These are phyloP conservation scores for Blastomyces silverae DNA, from an alignment of 2,329 filamentous ascomycete species.

Conservation along the genomic window DNA sequence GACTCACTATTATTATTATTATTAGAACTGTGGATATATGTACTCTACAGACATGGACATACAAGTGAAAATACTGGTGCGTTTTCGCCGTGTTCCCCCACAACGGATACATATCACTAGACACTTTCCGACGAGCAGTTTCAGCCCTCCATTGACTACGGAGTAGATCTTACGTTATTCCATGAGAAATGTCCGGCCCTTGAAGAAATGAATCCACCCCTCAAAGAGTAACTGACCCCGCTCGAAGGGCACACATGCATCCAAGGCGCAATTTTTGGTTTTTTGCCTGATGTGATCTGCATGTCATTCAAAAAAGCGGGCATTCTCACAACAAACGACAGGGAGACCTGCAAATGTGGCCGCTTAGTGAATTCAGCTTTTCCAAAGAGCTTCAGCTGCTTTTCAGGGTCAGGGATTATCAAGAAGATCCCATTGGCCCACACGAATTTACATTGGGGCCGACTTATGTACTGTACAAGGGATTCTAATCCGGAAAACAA, in stretches of 20 bases:
- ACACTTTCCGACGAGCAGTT: not conserved
- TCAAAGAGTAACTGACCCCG: not conserved
- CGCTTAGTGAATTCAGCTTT: not conserved
- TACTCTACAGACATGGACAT: not conserved
- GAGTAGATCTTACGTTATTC: not conserved
- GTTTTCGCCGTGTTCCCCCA: not conserved
- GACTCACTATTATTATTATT: not conserved
- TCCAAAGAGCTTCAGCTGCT: not conserved
- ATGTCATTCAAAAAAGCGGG: not conserved
- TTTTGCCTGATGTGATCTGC: conserved; percentile 1
- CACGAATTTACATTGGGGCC: not conserved
- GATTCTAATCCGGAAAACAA: not conserved
- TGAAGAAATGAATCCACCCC: too few relatives aligned
- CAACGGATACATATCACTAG: not conserved
- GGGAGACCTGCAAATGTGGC: not conserved
- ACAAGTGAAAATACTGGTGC: not conserved
- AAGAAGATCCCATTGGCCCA: not conserved
- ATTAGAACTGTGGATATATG: too few relatives aligned
- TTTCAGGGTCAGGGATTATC: not conserved
- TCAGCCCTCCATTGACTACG: not conserved
- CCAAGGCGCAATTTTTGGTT: not conserved
- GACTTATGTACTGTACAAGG: not conserved
- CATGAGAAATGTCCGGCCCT: not conserved
- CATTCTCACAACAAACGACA: not conserved
- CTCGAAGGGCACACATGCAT: not conserved